A percentile compares a stretch with the other conserved stretches of the same genome.
Conservation (phyloP, 2,329 filamentous ascomycete species). For the Trichoderma koningiopsis region DNA sequence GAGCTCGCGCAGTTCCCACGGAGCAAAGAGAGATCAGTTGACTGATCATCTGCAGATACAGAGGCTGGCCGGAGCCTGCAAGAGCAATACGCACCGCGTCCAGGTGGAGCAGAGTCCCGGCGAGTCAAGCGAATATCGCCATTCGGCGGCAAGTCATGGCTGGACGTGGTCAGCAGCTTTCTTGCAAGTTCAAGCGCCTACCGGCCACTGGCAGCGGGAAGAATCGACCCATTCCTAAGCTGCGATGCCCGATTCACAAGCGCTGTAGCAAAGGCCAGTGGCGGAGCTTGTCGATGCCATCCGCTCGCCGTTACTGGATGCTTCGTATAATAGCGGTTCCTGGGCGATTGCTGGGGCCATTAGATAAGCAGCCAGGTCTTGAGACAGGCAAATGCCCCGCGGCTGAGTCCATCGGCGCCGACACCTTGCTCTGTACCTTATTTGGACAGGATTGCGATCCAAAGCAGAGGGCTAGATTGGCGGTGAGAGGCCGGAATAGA, state of each 20-base stretch:
- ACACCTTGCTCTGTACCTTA: neutral
- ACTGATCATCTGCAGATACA: constrained; percentile 21
- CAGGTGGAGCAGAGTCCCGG: neutral
- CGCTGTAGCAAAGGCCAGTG: neutral
- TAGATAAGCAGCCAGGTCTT: constrained; percentile 2
- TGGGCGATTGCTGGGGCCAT: neutral
- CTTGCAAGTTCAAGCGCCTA: neutral
- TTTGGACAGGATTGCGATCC: neutral
- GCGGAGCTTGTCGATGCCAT: neutral
- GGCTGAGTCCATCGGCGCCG: neutral
- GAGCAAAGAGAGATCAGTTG: neutral
- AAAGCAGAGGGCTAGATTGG: constrained; percentile 6
- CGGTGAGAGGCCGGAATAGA: constrained; percentile 17
- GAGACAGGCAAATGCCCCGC: neutral
- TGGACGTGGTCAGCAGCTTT: neutral
- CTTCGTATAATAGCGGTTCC: neutral
- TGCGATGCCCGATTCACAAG: neutral
- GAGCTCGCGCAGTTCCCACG: neutral
- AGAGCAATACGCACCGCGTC: neutral
- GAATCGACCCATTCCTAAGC: neutral
- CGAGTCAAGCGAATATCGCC: neutral
- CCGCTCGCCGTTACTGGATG: neutral
- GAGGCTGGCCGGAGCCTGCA: constrained; percentile 8
- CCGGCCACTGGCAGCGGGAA: too few species aligned
- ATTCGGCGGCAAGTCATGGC: neutral